Percentiles rank a stretch among this genome's conserved stretches.
These are phyloP conservation scores for Theileria parva DNA, from an alignment of 169 alveolate species.

Conservation along the genomic window DNA sequence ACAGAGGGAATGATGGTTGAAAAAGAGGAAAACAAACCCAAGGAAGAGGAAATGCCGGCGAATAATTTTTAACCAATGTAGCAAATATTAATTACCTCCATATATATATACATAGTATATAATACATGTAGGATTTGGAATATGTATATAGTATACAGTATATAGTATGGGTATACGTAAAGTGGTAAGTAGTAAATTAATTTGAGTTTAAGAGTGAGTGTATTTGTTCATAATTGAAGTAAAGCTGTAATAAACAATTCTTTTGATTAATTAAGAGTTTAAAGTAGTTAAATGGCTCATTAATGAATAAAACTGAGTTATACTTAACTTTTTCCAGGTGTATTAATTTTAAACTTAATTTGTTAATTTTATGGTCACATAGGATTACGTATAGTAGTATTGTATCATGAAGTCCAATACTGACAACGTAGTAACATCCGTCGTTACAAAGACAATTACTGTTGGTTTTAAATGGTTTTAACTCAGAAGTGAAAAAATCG, in stretches of 20 bases:
- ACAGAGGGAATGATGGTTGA: slow-evolving; percentile 90
- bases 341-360: neutral
- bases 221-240: neutral
- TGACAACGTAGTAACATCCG: slow-evolving; percentile 1
- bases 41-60: slow-evolving; percentile 18
- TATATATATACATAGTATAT: too few relatives aligned
- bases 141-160: too few relatives aligned
- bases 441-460: neutral
- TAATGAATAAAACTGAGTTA: neutral
- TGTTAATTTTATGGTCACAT: neutral
- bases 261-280: neutral
- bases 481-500: neutral
- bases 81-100: too few relatives aligned
- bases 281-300: neutral
- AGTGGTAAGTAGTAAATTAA: too few relatives aligned
- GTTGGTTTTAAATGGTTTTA: neutral
- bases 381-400: neutral
- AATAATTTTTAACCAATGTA: neutral
- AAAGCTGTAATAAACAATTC: neutral
- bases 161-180: too few relatives aligned
- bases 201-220: too few relatives aligned
- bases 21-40: slow-evolving; percentile 79
- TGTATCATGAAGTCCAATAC: neutral
- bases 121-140: too few relatives aligned
- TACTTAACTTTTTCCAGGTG: neutral